Percentiles rank a stretch among this genome's conserved stretches.
phyloP scores from a whole-genome alignment of 345 rosid species.

The Gossypium arboreum region DNA sequence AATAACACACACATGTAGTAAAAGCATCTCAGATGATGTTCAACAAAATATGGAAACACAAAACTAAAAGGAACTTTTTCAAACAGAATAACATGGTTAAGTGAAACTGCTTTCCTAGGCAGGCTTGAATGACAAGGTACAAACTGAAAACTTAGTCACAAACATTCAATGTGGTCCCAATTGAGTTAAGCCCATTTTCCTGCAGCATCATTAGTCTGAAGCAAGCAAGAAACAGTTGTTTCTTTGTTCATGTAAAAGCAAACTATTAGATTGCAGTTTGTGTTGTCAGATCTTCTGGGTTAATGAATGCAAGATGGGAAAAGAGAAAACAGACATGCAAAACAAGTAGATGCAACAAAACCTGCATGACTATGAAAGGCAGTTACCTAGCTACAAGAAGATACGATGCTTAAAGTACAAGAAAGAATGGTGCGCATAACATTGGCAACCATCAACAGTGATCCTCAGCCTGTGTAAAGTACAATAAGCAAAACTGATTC shows the following conservation, averaged over 20 bases:
- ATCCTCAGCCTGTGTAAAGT: background rate
- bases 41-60: background rate
- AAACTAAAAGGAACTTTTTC: background rate
- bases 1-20: background rate
- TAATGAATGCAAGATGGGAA: background rate
- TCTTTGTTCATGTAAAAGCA: background rate
- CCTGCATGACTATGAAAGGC: background rate
- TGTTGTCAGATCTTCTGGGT: background rate
- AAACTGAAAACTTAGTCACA: background rate
- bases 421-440: background rate
- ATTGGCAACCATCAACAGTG: background rate
- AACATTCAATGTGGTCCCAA: background rate
- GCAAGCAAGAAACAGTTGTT: background rate
- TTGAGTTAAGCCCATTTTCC: background rate
- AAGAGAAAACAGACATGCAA: background rate
- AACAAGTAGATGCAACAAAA: background rate
- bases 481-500: background rate
- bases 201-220: background rate
- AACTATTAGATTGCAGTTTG: background rate
- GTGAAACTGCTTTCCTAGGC: background rate
- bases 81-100: background rate
- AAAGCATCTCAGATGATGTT: background rate
- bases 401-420: background rate
- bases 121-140: slow-evolving; percentile 1
- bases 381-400: background rate